Conservation (phyloP, 129 eudicot species). For the Flaveria linearis region DNA sequence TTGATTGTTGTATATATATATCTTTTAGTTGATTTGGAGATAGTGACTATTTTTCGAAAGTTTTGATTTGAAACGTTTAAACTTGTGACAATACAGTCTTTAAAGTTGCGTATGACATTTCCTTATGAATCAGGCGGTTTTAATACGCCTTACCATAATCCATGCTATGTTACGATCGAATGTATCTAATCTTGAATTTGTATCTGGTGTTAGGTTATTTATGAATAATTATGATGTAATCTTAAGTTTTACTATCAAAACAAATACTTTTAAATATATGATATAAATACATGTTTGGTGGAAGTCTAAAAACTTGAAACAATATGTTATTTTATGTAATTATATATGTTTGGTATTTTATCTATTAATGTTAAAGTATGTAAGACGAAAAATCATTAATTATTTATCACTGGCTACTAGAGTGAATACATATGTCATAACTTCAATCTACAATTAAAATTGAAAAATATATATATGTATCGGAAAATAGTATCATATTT, state of each 20-base stretch:
- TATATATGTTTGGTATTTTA: too few species aligned
- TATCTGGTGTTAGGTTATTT: not conserved
- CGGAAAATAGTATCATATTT: too few species aligned
- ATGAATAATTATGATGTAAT: too few species aligned
- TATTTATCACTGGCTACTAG: too few species aligned
- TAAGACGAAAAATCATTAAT: too few species aligned
- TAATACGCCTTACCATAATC: not conserved
- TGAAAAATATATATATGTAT: too few species aligned
- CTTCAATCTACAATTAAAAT: too few species aligned
- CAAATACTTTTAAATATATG: not conserved
- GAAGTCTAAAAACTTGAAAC: too few species aligned
- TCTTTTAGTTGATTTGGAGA: not conserved
- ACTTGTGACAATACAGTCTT: not conserved
- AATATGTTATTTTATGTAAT: too few species aligned
- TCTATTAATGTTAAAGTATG: too few species aligned
- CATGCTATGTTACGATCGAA: not conserved
- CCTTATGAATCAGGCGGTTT: not conserved
- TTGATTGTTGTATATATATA: not conserved
- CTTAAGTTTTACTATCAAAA: not conserved
- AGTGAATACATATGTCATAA: too few species aligned
- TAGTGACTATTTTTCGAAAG: not conserved
- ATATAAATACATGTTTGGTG: not conserved
- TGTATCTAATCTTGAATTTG: not conserved
- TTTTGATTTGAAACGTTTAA: slow-evolving; percentile 11
- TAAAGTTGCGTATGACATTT: not conserved